Percentiles rank a stretch among this genome's conserved stretches.
phyloP scores from a whole-genome alignment of 805 yeast genomes.

The Jamesozyma spencerorum region DNA sequence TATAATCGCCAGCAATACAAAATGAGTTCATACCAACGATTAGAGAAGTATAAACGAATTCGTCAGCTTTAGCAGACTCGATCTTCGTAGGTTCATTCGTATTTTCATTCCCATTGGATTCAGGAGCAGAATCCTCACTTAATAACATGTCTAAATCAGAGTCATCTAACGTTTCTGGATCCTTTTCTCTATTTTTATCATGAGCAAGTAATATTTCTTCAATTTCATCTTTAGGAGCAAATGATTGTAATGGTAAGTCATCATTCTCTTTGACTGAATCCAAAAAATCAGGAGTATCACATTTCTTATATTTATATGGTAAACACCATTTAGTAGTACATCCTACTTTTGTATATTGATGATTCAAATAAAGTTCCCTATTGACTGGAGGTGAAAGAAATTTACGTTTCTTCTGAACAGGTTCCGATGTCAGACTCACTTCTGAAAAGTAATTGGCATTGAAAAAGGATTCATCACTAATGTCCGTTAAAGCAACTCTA shows the following conservation, averaged over 20 bases:
- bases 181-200: slow-evolving; percentile 5
- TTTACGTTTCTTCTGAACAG: no score
- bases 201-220: background rate
- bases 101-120: no score
- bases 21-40: slow-evolving; percentile 12
- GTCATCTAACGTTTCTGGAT: slow-evolving; percentile 25
- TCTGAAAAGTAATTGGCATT: no score
- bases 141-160: slow-evolving; percentile 20
- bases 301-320: slow-evolving; percentile 2
- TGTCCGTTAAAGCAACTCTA: background rate
- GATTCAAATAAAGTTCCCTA: background rate
- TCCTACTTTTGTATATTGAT: background rate
- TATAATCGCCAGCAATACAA: slow-evolving; percentile 9
- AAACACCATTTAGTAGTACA: slow-evolving; percentile 4
- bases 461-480: background rate
- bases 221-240: background rate
- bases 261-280: background rate
- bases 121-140: slow-evolving; percentile 1
- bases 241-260: background rate
- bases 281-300: background rate
- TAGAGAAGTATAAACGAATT: slow-evolving; percentile 6
- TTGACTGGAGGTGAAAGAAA: no score
- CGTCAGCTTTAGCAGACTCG: no score
- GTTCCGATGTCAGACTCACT: no score
- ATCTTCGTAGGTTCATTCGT: no score